These are phyloP conservation scores for Penicillium roqueforti DNA, from an alignment of 495 filamentous ascomycete species.

Conservation along the genomic window DNA sequence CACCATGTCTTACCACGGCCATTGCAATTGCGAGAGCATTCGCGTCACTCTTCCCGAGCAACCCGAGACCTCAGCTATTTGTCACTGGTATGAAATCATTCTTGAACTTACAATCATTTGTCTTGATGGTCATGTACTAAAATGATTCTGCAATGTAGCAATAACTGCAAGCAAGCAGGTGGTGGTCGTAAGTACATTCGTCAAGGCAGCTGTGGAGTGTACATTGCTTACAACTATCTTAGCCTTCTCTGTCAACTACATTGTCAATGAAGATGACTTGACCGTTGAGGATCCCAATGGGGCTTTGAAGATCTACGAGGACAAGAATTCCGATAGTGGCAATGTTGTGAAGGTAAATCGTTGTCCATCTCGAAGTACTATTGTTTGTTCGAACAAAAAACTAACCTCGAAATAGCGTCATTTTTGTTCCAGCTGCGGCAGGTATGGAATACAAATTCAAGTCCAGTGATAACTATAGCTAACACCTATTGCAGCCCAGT, in stretches of 20 bases:
- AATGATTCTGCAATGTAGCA: constrained; percentile 1
- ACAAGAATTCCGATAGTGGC: constrained; percentile 17
- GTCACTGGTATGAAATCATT: constrained; percentile 23
- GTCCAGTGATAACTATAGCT: background rate
- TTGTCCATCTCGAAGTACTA: background rate
- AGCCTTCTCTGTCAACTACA: constrained; percentile 31
- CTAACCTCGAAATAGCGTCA: constrained; percentile 15
- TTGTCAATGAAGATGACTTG: constrained; percentile 16
- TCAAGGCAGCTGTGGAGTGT: background rate
- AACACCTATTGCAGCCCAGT: constrained; percentile 7
- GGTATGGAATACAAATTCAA: constrained; percentile 8
- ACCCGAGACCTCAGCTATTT: constrained; percentile 16
- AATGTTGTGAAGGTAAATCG: constrained; percentile 15
- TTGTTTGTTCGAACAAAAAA: background rate
- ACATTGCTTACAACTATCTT: background rate
- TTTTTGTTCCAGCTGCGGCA: constrained; percentile 32
- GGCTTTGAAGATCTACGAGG: constrained; percentile 13
- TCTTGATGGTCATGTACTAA: background rate
- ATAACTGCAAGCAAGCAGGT: constrained; percentile 23
- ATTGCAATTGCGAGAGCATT: constrained; percentile 30
- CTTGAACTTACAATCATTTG: background rate
- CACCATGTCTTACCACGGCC: constrained; percentile 26
- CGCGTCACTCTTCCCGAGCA: constrained; percentile 26
- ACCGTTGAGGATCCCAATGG: constrained; percentile 18
- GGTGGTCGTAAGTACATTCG: constrained; percentile 14